These are phyloP conservation scores for Hordeum pubiflorum DNA, from an alignment of 202 grass and related monocot species.

Conservation along the genomic window DNA sequence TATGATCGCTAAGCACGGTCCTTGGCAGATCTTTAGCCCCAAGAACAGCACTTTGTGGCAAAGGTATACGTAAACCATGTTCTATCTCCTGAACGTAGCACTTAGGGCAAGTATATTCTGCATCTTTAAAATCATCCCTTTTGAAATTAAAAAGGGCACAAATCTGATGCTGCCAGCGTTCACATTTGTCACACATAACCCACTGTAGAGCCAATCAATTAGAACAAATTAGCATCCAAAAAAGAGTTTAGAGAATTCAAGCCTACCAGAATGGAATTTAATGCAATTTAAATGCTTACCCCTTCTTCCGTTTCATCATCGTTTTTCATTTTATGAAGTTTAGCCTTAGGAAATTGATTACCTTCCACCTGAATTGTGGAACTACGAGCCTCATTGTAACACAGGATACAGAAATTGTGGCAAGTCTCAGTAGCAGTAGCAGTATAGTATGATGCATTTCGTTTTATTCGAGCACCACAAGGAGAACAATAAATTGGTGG, in stretches of 20 bases:
- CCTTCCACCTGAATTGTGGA: conserved; percentile 53
- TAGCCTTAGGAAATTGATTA: conserved; percentile 38
- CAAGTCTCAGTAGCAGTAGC: conserved; percentile 35
- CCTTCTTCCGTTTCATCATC: conserved; percentile 73
- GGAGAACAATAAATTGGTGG: conserved; percentile 79
- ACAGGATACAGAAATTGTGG: conserved; percentile 49
- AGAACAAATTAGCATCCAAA: conserved; percentile 26
- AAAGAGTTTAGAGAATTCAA: conserved; percentile 12
- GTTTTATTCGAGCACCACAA: conserved; percentile 82
- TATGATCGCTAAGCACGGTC: conserved; percentile 70
- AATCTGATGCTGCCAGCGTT: conserved; percentile 92
- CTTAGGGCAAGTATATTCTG: conserved; percentile 72
- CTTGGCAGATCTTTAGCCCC: conserved; percentile 85
- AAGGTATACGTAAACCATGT: conserved; percentile 46
- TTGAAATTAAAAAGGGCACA: conserved; percentile 78
- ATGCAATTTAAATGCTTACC: conserved; percentile 38
- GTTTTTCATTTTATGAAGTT: conserved; percentile 64
- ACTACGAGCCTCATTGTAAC: conserved; percentile 63
- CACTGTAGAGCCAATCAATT: conserved; percentile 46
- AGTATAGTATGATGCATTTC: conserved; percentile 71
- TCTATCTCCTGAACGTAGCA: conserved; percentile 71
- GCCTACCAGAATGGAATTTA: background rate
- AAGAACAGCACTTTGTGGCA: conserved; percentile 65
- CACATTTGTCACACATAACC: conserved; percentile 90
- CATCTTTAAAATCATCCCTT: conserved; percentile 62